Evolutionary conservation across 2,329 filamentous ascomycete genomes (phyloP), one percentile per base, ranked within the genome.

Genomic region (Cladosporium sp.): DNA sequence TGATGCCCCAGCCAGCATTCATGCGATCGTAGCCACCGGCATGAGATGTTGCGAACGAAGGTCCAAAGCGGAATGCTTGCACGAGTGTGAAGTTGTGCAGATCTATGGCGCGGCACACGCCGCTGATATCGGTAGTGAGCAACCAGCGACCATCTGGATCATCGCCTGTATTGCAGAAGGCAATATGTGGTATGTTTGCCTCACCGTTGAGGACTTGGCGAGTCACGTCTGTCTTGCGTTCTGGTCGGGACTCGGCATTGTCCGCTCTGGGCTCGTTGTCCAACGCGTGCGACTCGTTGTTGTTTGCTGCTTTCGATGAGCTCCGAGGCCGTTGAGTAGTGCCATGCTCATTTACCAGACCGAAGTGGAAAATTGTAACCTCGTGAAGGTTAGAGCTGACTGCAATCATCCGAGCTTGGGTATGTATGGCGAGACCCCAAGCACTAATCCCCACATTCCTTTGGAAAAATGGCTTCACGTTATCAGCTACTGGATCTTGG

Each of bases 361-460:
- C 83, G 64, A 84, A 83, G 13, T 83, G 82, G 64, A 84, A 82
- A 0, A 88, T 76, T 3, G 78, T 81, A 25, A 89, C 80, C 15
- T 75, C 67, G 20, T 78, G 76, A 0, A 80, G 82, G 69, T 99
- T 99, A 0, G 89, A 86, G 65, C 89, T 90, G 37, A 95, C 87
- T 0, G 93, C 94, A 61, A 99, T 88, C 60, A 97, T 77, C 0
- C 92, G 85, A n/a, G 90, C 90, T 61, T 86, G 77, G 60, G 84
- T 81, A 70, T 97, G 93, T 10, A 96, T 81, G 7, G 91, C 88
- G 48, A 96, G 74, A 0, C 93, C 94, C 94, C 94, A 99, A 2
- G 92, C 93, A 59, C 90, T 93, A 22, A 74, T 76, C 1, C 83
- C 83, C 2, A 96, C 91, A 68, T 89, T 91, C 36, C 88, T 83